Evolutionary conservation across 768 basidiomycete genomes (phyloP), one percentile per base, ranked within the genome.

Genomic region (Tylopilus cervinicoccineus): DNA sequence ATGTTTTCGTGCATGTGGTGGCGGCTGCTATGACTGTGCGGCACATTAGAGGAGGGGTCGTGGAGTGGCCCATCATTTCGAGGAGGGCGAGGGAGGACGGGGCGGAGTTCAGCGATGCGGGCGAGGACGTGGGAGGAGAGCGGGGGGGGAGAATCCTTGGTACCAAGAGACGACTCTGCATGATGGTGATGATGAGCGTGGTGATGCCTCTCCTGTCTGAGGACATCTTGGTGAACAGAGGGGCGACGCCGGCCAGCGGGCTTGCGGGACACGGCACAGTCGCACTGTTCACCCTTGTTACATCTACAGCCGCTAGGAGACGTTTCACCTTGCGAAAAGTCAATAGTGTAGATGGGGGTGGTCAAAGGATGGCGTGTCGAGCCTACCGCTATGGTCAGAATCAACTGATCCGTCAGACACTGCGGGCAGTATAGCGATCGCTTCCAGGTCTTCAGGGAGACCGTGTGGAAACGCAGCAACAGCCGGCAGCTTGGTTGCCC

Each of bases 401-500:
- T 84, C 82, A 48, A 76, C 74, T 42, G 72, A 72, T 54, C 75
- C 72, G 56, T 83, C 81, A 43, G 75, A 73, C 20, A 66, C 60
- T 55, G 57, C 48, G 50, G 62, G 65, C 47, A 68, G 44, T 39
- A 66, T 51, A 45, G 61, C 67, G 45, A 67, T 56, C 74, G 81
- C 76, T 75, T 77, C 83, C 72, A 84, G 74, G 67, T 78, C 77
- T 66, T 78, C 74, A 16, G 85, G 83, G 33, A 90, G 75, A 70
- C 88, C 88, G 60, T 84, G 72, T 53, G 88, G 88, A 73, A 88
- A 90, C 74, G 87, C 76, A 76, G 88, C 85, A 72, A 77, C 71
- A 60, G 79, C 78, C 60, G 79, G 76, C 62, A 83, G 72, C 72
- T 79, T 80, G 53, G 74, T 78, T 56, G 69, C 71, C 59, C 77